phyloP scores from a whole-genome alignment of 331 rosid genomes.

The Malus hybrid region DNA sequence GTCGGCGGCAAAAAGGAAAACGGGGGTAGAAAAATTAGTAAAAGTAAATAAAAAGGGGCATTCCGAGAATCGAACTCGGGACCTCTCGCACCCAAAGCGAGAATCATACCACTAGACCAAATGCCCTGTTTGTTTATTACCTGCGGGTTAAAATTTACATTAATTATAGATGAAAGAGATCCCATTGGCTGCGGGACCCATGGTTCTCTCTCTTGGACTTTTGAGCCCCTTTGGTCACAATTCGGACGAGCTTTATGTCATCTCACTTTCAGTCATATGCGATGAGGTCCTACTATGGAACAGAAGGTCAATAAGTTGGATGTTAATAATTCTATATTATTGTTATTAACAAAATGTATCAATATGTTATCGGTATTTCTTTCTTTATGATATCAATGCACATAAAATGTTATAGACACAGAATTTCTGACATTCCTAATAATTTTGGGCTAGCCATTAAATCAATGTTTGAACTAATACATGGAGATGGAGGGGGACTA shows the following conservation, averaged over 20 bases:
- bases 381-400: too few species aligned
- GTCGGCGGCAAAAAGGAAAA: not conserved
- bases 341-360: too few species aligned
- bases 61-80: constrained; percentile 59
- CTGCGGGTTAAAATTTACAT: rapidly evolving
- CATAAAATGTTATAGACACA: too few species aligned
- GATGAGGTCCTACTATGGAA: not conserved
- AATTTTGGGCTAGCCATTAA: too few species aligned
- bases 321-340: too few species aligned
- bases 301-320: not conserved
- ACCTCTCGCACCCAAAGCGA: constrained; percentile 54
- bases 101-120: constrained; percentile 61
- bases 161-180: rapidly evolving
- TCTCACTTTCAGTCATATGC: not conserved
- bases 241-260: not conserved
- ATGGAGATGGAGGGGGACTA: not conserved
- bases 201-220: not conserved
- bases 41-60: constrained; percentile 12
- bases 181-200: not conserved
- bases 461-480: too few species aligned
- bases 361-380: too few species aligned
- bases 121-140: not conserved
- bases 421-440: rapidly evolving
- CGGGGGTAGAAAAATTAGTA: not conserved
- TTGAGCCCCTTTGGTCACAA: not conserved